Evolutionary conservation across 108 stramenopile genomes (phyloP).

Genomic region (Schizochytrium sp.): DNA sequence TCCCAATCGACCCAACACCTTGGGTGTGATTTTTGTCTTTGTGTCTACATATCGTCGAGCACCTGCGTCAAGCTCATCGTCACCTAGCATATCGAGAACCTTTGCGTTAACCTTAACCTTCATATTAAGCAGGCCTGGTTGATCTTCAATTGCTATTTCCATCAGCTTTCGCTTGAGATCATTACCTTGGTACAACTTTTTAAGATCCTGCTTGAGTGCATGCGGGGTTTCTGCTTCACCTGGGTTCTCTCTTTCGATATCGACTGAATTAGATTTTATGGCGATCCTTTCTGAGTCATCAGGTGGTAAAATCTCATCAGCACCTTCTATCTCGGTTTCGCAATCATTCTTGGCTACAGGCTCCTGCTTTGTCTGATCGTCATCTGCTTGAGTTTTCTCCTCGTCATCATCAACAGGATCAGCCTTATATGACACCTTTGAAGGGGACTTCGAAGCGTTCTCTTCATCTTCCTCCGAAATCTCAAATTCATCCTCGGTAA

Average conservation of each 20-base stretch:
- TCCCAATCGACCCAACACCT: conserved; percentile 1
- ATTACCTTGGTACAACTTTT: conserved; percentile 13
- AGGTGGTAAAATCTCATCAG: neutral
- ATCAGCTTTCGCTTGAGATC: conserved; percentile 51
- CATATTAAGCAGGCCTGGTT: conserved; percentile 17
- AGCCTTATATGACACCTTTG: too few relatives aligned
- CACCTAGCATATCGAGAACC: conserved; percentile 34
- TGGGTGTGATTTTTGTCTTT: conserved; percentile 37
- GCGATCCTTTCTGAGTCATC: neutral
- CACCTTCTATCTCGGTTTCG: neutral
- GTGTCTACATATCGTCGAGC: neutral
- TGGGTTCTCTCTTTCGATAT: neutral
- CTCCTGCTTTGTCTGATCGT: neutral
- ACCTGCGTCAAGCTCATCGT: conserved; percentile 7
- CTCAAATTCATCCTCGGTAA: conserved; percentile 24
- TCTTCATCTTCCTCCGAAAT: neutral
- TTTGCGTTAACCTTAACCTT: conserved; percentile 58
- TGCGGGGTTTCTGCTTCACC: neutral
- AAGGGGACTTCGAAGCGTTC: neutral
- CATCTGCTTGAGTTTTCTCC: neutral
- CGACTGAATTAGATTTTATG: too few relatives aligned
- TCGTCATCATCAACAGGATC: too few relatives aligned
- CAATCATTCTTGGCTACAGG: neutral
- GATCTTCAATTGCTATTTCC: conserved; percentile 33
- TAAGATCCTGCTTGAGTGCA: neutral